Evolutionary conservation across 495 filamentous ascomycete species (phyloP), one percentile per base, ranked within the genome.

Genomic region (Cudoniella acicularis): DNA sequence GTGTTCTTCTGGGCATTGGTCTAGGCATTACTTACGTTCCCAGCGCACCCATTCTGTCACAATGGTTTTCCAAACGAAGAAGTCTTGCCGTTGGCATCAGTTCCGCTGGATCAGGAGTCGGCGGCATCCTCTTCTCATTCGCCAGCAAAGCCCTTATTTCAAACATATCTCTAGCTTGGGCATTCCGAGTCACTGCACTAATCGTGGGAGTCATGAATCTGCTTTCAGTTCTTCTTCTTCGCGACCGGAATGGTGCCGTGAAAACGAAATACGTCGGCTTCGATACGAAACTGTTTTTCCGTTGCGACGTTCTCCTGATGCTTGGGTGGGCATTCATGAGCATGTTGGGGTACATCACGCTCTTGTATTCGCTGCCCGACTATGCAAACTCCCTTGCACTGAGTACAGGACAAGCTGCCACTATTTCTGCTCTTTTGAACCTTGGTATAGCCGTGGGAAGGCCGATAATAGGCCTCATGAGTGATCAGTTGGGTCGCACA

Each of bases 11-110:
- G 56, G 89, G 89, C 26, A 69, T 83, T 49, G 89, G 87, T 0
- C 81, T 91, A 74, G 88, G 90, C 2, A 86, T 94, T 56, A 77
- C 86, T 21, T 94, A 91, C 71, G 88, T 86, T 4, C 78, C 82
- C 22, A 87, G 82, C 25, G 85, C 88, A 2, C 81, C 83, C n/a
- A 83, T 91, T n/a, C 77, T 87, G 1, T 83, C 88, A 2, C 89
- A 92, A 64, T 93, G 90, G 90, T 94, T 94, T 70, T 74, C 74
- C 26, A 83, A 80, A 27, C 79, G 79, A 6, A 80, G 88, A 16
- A 83, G 83, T 47, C 79, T 92, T 26, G 89, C 89, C 2, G 89
- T 85, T 68, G 84, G 87, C 2, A 83, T 90, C 52, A 81, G 85
- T 0, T 81, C 88, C 0, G 79, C 83, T n/a, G 90, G 89, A 0